These are phyloP conservation scores for Leccinum fibrillosum DNA, from an alignment of 768 basidiomycete genomes.

Conservation along the genomic window DNA sequence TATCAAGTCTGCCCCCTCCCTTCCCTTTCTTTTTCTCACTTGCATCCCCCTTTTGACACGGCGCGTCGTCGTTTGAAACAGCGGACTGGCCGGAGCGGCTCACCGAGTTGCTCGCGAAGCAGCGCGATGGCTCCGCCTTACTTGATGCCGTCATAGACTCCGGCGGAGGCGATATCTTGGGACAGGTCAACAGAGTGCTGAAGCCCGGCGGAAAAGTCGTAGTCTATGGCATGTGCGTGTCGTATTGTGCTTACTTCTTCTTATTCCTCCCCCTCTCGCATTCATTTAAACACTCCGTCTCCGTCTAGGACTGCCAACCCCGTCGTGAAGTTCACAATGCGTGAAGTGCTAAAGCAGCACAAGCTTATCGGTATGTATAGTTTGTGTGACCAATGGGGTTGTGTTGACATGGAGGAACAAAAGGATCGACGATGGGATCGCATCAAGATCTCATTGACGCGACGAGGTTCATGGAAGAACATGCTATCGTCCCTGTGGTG, in stretches of 20 bases:
- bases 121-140: conserved; percentile 17
- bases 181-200: conserved; percentile 40
- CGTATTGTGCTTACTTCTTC: background rate
- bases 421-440: conserved; percentile 87
- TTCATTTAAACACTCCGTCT: conserved; percentile 8
- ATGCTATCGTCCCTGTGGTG: conserved; percentile 67
- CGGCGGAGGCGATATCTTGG: conserved; percentile 64
- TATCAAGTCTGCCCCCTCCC: background rate
- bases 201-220: conserved; percentile 57
- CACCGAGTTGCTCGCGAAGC: conserved; percentile 37
- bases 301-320: conserved; percentile 25
- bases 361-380: conserved; percentile 60
- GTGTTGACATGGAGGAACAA: conserved; percentile 14
- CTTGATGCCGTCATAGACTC: conserved; percentile 69
- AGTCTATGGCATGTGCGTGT: conserved; percentile 60
- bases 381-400: background rate
- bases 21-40: background rate
- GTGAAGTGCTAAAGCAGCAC: conserved; percentile 71
- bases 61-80: conserved; percentile 12
- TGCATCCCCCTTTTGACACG: background rate
- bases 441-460: conserved; percentile 67
- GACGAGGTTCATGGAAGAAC: conserved; percentile 62
- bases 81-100: conserved; percentile 55
- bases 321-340: conserved; percentile 68
- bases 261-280: background rate